Evolutionary conservation across 2,329 filamentous ascomycete genomes (phyloP).

Genomic region (Penicillium sp.): DNA sequence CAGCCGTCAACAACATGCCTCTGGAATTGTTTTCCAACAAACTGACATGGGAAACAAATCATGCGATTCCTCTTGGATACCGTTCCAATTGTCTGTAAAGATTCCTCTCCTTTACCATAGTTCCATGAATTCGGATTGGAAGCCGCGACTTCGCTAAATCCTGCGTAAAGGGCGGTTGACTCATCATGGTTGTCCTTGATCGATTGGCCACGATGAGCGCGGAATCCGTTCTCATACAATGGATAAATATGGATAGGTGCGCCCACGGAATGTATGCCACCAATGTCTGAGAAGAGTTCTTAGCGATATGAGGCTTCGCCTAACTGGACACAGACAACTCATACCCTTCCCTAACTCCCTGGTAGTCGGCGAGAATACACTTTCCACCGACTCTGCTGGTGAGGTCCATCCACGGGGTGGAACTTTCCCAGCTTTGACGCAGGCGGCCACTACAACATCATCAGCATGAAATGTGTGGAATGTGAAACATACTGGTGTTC

Average conservation of each 20-base stretch:
- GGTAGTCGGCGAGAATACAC: constrained; percentile 53
- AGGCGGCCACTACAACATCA: constrained; percentile 48
- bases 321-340: constrained; percentile 12
- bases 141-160: constrained; percentile 58
- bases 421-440: constrained; percentile 51
- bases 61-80: constrained; percentile 60
- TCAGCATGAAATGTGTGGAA: constrained; percentile 15
- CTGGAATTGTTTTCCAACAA: neutral
- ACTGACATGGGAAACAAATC: constrained; percentile 66
- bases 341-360: constrained; percentile 44
- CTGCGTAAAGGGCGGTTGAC: constrained; percentile 59
- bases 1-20: neutral
- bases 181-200: constrained; percentile 57
- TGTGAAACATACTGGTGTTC: neutral
- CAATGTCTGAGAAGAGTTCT: constrained; percentile 46
- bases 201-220: constrained; percentile 56
- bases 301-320: neutral
- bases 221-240: constrained; percentile 63
- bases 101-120: constrained; percentile 47
- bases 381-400: constrained; percentile 46
- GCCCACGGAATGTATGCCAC: constrained; percentile 58
- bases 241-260: constrained; percentile 67
- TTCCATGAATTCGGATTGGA: constrained; percentile 58
- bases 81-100: constrained; percentile 53
- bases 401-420: constrained; percentile 62